Percentiles rank a stretch among this genome's conserved stretches.
Evolutionary conservation across 129 eudicot species (phyloP).

Genomic region (Centella asiatica): DNA sequence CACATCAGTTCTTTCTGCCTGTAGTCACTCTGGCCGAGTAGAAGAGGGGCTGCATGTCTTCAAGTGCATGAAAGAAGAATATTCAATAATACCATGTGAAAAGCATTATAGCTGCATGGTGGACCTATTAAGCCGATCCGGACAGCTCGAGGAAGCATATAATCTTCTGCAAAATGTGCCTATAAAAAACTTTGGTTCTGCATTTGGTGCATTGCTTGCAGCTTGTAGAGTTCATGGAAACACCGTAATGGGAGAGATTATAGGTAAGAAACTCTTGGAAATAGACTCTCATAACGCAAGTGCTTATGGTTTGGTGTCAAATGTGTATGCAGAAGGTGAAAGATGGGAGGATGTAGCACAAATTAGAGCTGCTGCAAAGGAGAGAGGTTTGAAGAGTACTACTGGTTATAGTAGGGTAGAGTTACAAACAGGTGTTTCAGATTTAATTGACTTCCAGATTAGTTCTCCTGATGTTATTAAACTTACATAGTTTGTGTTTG

Average conservation of each 20-base stretch:
- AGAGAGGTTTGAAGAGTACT: constrained; percentile 39
- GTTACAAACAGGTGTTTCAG: constrained; percentile 15
- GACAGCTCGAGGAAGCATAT: constrained; percentile 47
- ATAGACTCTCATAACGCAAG: constrained; percentile 41
- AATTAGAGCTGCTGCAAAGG: constrained; percentile 31
- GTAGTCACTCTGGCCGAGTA: constrained; percentile 52
- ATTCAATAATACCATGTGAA: constrained; percentile 32
- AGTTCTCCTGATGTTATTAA: not conserved
- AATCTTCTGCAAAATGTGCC: constrained; percentile 30
- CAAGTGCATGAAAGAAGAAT: constrained; percentile 40
- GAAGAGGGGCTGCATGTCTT: constrained; percentile 40
- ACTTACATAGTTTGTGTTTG: not conserved
- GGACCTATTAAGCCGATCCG: constrained; percentile 50
- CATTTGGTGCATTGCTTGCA: constrained; percentile 43
- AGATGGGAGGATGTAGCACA: constrained; percentile 46
- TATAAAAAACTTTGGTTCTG: constrained; percentile 22
- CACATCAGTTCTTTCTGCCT: constrained; percentile 45
- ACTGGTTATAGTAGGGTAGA: constrained; percentile 47
- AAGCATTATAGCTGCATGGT: constrained; percentile 62
- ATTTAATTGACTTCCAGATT: not conserved
- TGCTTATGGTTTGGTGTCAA: constrained; percentile 43
- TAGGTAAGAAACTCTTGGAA: constrained; percentile 45
- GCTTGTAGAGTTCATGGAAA: constrained; percentile 58
- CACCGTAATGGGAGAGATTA: constrained; percentile 35
- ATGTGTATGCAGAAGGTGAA: constrained; percentile 40